Conservation (phyloP, 768 basidiomycete genomes). For the Paxillus ammoniavirescens region DNA sequence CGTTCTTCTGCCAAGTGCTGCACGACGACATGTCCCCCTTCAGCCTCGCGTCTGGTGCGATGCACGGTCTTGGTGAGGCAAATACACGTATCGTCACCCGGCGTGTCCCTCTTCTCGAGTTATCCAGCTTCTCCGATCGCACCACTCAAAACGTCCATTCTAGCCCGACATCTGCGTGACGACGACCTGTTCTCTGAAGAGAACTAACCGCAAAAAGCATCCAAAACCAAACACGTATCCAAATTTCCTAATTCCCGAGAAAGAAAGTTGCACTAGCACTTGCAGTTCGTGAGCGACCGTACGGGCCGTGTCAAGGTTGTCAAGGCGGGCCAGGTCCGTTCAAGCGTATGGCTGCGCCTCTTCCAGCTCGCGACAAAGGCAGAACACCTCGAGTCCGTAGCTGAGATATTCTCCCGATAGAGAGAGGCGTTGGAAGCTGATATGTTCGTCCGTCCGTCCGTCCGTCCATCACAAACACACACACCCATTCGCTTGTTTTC, state of each 20-base stretch:
- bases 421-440: constrained; percentile 44
- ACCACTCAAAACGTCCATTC: neutral
- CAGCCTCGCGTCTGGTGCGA: constrained; percentile 2
- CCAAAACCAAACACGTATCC: neutral
- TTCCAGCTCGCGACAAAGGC: constrained; percentile 48
- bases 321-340: constrained; percentile 38
- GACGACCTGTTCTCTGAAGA: constrained; percentile 10
- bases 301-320: constrained; percentile 27
- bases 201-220: neutral
- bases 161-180: constrained; percentile 15
- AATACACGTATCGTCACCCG: constrained; percentile 18
- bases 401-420: constrained; percentile 49
- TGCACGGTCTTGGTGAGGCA: constrained; percentile 7
- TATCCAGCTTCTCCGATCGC: neutral
- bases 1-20: constrained; percentile 9
- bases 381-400: constrained; percentile 48
- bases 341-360: constrained; percentile 49
- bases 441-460: constrained; percentile 53
- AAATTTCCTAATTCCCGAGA: constrained; percentile 13
- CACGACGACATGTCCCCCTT: constrained; percentile 10
- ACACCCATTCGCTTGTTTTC: neutral
- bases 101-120: constrained; percentile 13
- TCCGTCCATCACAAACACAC: neutral
- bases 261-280: constrained; percentile 17
- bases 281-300: constrained; percentile 29